Evolutionary conservation across 1,139 yeast species (phyloP), one percentile per base, ranked within the genome.

Genomic region (Scheffersomyces cryptocercus): DNA sequence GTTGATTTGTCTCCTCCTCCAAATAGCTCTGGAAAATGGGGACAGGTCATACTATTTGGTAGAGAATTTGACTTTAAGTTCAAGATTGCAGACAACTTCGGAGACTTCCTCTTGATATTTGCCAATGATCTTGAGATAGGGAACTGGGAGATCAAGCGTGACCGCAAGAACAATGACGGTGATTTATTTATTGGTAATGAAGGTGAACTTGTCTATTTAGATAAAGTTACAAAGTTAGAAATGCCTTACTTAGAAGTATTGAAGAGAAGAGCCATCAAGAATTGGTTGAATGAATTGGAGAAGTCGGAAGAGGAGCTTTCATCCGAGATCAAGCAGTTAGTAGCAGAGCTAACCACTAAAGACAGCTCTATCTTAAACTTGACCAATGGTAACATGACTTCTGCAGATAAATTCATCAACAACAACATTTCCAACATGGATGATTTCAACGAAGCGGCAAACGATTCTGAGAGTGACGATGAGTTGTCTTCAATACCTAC

Each of bases 41-140:
- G 97, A 12, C 96, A 90, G 62, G 88, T 88, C 24, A 88, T 91
- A 45, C 60, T 88, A 42, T 90, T 88, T 64, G 97, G 97, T 34
- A 79, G 96, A 55, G 97, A 91, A 47, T 88, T 85, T 58, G 97
- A 89, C 64, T 79, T 85, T 36, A 89, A 89, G 62, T 88, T 77
- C 61, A 87, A 79, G 38, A 68, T 89, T 26, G 90, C 96, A 13
- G 82, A 84, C 40, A 85, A 83, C 46, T 90, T 95, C 86, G 96
- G 95, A 30, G 90, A 86, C 52, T 90, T 90, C 61, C 66, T 89
- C 42, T 70, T 89, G 43, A 74, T 78, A 29, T 87, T 88, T 65
- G 96, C 95, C 26, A 88, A 88, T 54, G 97, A 90, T 61, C 73
- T 89, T 47, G 96, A 88, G 61, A 71, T 68, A 42, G 95, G 95